Evolutionary conservation across 1,139 yeast species (phyloP).

Genomic region (Kluyveromyces sp.): DNA sequence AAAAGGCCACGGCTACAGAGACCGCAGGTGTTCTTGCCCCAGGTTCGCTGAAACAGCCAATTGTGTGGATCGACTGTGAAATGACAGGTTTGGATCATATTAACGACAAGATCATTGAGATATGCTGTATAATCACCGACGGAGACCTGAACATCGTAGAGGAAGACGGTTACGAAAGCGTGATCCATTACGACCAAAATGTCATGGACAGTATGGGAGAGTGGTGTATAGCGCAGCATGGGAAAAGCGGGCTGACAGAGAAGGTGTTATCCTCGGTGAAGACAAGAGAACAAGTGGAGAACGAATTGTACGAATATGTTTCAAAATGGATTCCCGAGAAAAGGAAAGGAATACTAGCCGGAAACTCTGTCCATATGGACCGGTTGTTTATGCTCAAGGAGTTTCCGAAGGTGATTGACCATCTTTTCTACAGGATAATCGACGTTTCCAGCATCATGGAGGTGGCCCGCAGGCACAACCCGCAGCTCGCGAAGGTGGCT

Average conservation of each 20-base stretch:
- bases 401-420: slow-evolving; percentile 67
- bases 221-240: slow-evolving; percentile 84
- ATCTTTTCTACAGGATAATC: slow-evolving; percentile 73
- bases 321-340: slow-evolving; percentile 46
- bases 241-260: slow-evolving; percentile 67
- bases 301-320: slow-evolving; percentile 57
- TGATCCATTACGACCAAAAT: slow-evolving; percentile 62
- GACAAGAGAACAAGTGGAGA: slow-evolving; percentile 54
- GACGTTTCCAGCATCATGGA: slow-evolving; percentile 87
- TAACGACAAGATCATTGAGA: slow-evolving; percentile 76
- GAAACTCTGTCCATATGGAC: slow-evolving; percentile 91
- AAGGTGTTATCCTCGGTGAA: slow-evolving; percentile 53
- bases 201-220: slow-evolving; percentile 67
- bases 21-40: not conserved
- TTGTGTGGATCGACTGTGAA: slow-evolving; percentile 86
- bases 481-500: slow-evolving; percentile 40
- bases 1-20: not conserved
- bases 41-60: slow-evolving; percentile 24
- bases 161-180: slow-evolving; percentile 67
- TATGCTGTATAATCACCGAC: slow-evolving; percentile 87
- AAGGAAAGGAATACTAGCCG: slow-evolving; percentile 67
- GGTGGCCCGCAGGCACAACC: slow-evolving; percentile 71
- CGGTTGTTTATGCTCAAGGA: slow-evolving; percentile 76
- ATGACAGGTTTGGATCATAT: slow-evolving; percentile 89
- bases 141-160: slow-evolving; percentile 66